Base-by-base conservation (phyloP, 371 early-diverging fungal species). In the Mortierella polycephala region DNA sequence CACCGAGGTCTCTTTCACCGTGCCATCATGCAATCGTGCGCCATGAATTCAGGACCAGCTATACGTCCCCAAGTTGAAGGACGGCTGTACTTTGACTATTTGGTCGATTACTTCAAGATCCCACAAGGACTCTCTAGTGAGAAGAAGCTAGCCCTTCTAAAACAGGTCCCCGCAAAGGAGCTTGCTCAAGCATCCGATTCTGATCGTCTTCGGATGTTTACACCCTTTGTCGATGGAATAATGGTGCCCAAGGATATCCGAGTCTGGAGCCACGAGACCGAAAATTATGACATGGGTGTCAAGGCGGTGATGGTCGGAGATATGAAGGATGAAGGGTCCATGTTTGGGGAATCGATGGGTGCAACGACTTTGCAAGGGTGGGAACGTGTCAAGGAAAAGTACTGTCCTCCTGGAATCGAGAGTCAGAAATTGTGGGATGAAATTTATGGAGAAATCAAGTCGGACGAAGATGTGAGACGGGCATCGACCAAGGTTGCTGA, bases 21-120 rank as follows among this genome's bases (percentile, higher is more conserved):
- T 12, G 81, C 65, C 10, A 83, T 83, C 60, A 62, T 83, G 62
- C 69, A 76, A 39, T 82, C 83, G 2, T 60, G 71, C 45, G 41
- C 65, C 8, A 64, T 77, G 55, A 60, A 41, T n/a, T 64, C 77
- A 7, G 62, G 60, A 7, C 64, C 77, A 6, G 64, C 77, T 0
- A 45, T 68, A 7, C 46, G 65, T 16, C 41, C 57, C 5, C 57
- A 64, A 7, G 49, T 64, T 14, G 62, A 68, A 21, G 71, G 69
- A 23, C 30, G 59, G 56, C 18, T 61, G 5, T 58, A 57, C n/a
- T 40, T 67, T 37, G 69, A 77, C n/a, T 54, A 46, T 21, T 41
- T 77, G 44, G 42, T 57, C n/a, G 65, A 71, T 7, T 41, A 68
- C 45, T 60, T 77, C 20, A 54, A 64, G 10, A 71, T 77, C 49